These are phyloP conservation scores for Phaeotremella skinneri DNA, from an alignment of 768 basidiomycete species.

Conservation along the genomic window DNA sequence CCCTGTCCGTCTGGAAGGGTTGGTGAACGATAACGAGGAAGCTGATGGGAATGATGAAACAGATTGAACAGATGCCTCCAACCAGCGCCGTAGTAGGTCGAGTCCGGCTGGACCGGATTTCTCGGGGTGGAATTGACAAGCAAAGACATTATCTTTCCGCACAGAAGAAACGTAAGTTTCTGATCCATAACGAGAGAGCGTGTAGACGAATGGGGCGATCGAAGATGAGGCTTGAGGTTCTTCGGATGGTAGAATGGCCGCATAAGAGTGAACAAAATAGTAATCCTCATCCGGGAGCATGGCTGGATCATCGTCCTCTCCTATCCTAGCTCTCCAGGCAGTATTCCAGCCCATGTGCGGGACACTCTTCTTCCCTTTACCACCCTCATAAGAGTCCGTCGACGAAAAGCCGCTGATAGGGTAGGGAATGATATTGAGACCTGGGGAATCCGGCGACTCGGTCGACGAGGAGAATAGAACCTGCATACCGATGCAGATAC, in stretches of 20 bases:
- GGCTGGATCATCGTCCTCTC: conserved; percentile 56
- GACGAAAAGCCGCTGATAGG: conserved; percentile 67
- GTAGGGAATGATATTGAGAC: conserved; percentile 81
- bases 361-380: conserved; percentile 66
- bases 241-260: conserved; percentile 24
- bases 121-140: conserved; percentile 95
- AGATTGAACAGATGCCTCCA: conserved; percentile 53
- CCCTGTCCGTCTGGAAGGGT: conserved; percentile 21
- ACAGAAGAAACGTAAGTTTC: conserved; percentile 86
- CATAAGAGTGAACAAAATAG: conserved; percentile 96
- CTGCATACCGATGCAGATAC: conserved; percentile 97
- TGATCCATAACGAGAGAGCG: conserved; percentile 88
- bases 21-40: conserved; percentile 1
- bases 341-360: conserved; percentile 99
- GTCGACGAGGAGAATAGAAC: conserved; percentile 83
- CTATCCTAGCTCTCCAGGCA: conserved; percentile 58
- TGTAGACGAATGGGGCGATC: conserved; percentile 72
- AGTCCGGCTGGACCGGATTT: conserved; percentile 90
- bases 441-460: conserved; percentile 67
- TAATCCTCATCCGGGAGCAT: conserved; percentile 61
- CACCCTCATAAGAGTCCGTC: conserved; percentile 44
- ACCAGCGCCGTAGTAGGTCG: conserved; percentile 73
- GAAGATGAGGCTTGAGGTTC: conserved; percentile 51
- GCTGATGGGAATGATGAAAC: conserved; percentile 25
- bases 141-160: conserved; percentile 79